These are phyloP conservation scores for Syzygium aromaticum DNA, from an alignment of 345 rosid species.

Conservation along the genomic window DNA sequence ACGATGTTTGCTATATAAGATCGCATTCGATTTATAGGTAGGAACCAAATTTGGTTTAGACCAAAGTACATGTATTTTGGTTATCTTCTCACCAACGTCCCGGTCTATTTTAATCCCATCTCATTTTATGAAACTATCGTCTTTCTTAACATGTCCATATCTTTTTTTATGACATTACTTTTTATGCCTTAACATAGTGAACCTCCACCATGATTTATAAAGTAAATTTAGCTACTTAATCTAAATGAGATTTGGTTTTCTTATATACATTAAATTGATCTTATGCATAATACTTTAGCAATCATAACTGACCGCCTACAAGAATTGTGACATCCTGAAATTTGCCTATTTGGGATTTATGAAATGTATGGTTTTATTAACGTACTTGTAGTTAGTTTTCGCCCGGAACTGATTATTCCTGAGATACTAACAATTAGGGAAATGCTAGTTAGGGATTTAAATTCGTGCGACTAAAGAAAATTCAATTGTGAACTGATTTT, in stretches of 20 bases:
- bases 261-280: background rate
- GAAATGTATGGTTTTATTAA: too few relatives aligned
- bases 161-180: background rate
- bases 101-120: background rate
- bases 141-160: background rate
- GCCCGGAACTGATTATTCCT: too few relatives aligned
- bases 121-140: background rate
- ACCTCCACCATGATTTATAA: background rate
- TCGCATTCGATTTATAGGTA: background rate
- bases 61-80: background rate
- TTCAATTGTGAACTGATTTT: too few relatives aligned
- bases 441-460: too few relatives aligned
- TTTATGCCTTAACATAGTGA: background rate
- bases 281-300: background rate
- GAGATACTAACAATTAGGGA: too few relatives aligned
- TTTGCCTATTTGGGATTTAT: too few relatives aligned
- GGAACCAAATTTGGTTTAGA: background rate
- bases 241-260: background rate
- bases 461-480: too few relatives aligned
- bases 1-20: background rate
- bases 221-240: background rate
- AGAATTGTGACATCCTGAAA: too few relatives aligned
- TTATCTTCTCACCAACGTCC: background rate
- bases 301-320: background rate
- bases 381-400: too few relatives aligned